These are phyloP conservation scores for Corymbia calophylla DNA, from an alignment of 441 rosid species.

Conservation along the genomic window DNA sequence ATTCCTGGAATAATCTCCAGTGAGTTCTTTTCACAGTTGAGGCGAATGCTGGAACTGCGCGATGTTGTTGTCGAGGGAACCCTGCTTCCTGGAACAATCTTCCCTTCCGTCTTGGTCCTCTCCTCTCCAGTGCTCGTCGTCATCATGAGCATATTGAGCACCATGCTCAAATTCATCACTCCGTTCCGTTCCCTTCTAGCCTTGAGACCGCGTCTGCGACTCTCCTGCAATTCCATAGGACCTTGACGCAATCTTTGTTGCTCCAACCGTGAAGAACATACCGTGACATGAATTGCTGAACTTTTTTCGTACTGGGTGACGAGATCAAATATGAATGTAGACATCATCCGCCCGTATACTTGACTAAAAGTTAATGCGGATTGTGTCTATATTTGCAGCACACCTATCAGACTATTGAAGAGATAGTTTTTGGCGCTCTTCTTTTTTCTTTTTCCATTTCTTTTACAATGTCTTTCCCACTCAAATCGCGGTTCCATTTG, in stretches of 20 bases:
- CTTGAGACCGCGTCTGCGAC: constrained; percentile 14
- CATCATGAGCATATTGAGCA: constrained; percentile 24
- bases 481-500: background rate
- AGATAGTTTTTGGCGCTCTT: background rate
- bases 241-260: background rate
- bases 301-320: background rate
- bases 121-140: constrained; percentile 26
- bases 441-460: too few species aligned
- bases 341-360: background rate
- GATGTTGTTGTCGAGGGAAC: background rate
- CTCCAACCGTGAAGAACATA: background rate
- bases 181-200: background rate
- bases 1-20: background rate
- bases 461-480: background rate
- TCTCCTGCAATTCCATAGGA: background rate
- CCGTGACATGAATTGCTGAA: background rate
- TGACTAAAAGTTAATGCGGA: background rate
- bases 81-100: background rate
- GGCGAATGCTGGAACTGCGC: background rate
- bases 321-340: background rate
- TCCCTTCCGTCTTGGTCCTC: constrained; percentile 41
- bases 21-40: background rate
- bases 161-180: constrained; percentile 9
- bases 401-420: background rate
- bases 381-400: background rate